These are phyloP conservation scores for Solanum sitiens DNA, from an alignment of 257 asterid genomes.

Conservation along the genomic window DNA sequence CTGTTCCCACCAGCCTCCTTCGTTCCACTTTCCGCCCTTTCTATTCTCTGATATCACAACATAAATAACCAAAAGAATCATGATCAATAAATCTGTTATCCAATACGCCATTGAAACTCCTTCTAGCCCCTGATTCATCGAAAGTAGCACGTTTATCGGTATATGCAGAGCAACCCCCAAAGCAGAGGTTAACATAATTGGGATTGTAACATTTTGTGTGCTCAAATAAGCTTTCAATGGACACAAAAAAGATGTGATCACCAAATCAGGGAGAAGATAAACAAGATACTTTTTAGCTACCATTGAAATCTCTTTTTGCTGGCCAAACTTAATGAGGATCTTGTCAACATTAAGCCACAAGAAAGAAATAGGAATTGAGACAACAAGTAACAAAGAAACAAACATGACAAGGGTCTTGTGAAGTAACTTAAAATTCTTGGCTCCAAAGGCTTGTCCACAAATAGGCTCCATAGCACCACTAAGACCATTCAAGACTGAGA, in stretches of 20 bases:
- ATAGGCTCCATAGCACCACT: slow-evolving; percentile 84
- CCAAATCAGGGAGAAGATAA: slow-evolving; percentile 64
- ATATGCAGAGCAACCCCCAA: slow-evolving; percentile 50
- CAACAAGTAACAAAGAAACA: slow-evolving; percentile 21
- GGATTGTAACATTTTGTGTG: slow-evolving; percentile 48
- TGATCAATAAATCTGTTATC: slow-evolving; percentile 47
- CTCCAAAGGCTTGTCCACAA: slow-evolving; percentile 94
- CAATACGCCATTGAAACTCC: slow-evolving; percentile 83
- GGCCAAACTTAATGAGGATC: slow-evolving; percentile 60
- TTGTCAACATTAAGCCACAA: slow-evolving; percentile 73
- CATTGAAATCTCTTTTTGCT: slow-evolving; percentile 45
- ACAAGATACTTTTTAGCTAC: slow-evolving; percentile 42
- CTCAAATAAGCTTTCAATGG: slow-evolving; percentile 69
- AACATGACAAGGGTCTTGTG: slow-evolving; percentile 71
- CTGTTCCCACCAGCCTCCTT: slow-evolving; percentile 80
- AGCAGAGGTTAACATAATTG: slow-evolving; percentile 67
- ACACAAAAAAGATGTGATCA: slow-evolving; percentile 41
- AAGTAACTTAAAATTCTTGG: slow-evolving; percentile 63
- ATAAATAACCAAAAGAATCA: slow-evolving; percentile 24
- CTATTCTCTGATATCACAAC: slow-evolving; percentile 27
- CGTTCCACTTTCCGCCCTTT: slow-evolving; percentile 36
- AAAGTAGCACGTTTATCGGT: slow-evolving; percentile 44
- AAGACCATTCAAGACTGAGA: slow-evolving; percentile 63
- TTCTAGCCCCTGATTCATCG: slow-evolving; percentile 39
- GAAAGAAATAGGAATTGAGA: slow-evolving; percentile 45